A percentile compares a stretch with the other conserved stretches of the same genome.
Conservation (phyloP, 495 filamentous ascomycete genomes). For the Lentithecium fluviatile region DNA sequence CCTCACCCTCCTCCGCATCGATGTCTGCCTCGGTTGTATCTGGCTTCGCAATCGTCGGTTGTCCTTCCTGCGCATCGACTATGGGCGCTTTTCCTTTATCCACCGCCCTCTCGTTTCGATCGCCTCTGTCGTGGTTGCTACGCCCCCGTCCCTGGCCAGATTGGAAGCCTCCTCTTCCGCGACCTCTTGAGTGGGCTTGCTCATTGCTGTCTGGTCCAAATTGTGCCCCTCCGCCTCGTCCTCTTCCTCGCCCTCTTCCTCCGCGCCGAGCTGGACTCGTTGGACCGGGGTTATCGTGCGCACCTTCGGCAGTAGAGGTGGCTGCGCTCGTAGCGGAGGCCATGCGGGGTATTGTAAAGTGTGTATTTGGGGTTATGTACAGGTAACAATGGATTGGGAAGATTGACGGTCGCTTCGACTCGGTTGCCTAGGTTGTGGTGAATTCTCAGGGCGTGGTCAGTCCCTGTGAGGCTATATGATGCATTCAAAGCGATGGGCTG, state of each 20-base stretch:
- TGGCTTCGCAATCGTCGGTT: neutral
- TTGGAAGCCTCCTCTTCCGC: conserved; percentile 36
- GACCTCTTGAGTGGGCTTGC: conserved; percentile 20
- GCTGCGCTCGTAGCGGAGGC: conserved; percentile 22
- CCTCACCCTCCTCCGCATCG: conserved; percentile 50
- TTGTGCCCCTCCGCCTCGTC: conserved; percentile 1
- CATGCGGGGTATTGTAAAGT: conserved; percentile 23
- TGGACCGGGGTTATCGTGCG: conserved; percentile 22
- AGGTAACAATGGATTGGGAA: too few relatives aligned
- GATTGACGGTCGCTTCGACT: too few relatives aligned
- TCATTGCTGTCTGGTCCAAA: conserved; percentile 3
- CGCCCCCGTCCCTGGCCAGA: conserved; percentile 31
- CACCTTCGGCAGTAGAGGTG: conserved; percentile 1
- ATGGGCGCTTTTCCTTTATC: conserved; percentile 30
- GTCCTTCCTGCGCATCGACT: conserved; percentile 19
- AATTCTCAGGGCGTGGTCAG: too few relatives aligned
- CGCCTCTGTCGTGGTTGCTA: conserved; percentile 26
- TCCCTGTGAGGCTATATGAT: neutral
- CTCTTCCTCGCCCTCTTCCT: conserved; percentile 23
- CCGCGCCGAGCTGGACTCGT: conserved; percentile 24
- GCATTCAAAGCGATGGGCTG: neutral
- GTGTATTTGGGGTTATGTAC: neutral
- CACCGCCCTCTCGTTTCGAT: conserved; percentile 10
- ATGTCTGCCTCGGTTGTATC: neutral
- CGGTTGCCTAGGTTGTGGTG: too few relatives aligned